Percentiles rank a stretch among this genome's conserved stretches.
These are phyloP conservation scores for Rosa rugosa DNA, from an alignment of 306 rosid genomes.

Conservation along the genomic window DNA sequence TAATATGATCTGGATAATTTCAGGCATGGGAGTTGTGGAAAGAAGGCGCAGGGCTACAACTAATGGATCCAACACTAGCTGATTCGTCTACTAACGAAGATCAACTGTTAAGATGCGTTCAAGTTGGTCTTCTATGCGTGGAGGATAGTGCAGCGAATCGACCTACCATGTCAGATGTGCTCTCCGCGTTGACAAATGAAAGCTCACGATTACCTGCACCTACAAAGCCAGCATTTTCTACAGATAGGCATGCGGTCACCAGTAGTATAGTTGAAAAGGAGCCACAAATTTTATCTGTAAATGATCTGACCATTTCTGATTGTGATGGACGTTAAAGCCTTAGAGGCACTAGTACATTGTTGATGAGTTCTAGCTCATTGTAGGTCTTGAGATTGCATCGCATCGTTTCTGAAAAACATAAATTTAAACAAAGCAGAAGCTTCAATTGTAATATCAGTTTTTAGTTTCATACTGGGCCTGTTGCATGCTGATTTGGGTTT, in stretches of 20 bases:
- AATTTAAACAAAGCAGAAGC: no score
- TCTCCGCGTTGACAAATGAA: conserved; percentile 26
- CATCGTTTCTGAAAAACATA: no score
- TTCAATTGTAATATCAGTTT: no score
- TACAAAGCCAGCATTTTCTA: conserved; percentile 29
- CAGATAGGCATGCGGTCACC: background rate
- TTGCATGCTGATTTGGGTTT: no score
- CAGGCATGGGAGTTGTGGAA: conserved; percentile 33
- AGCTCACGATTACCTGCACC: conserved; percentile 23
- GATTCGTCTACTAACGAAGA: conserved; percentile 5
- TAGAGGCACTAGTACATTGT: background rate
- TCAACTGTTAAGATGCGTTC: conserved; percentile 26
- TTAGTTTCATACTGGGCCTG: no score
- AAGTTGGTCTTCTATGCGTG: conserved; percentile 14
- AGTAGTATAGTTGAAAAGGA: background rate
- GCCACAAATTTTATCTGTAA: background rate
- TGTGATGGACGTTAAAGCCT: background rate
- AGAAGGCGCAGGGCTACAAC: background rate
- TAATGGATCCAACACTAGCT: conserved; percentile 19
- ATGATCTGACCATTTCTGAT: conserved; percentile 15
- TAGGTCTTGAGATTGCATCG: no score
- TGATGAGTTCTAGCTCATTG: background rate
- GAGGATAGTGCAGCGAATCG: conserved; percentile 25
- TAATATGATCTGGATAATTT: background rate
- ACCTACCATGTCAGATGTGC: conserved; percentile 23